phyloP scores from a whole-genome alignment of 2,329 filamentous ascomycete species.

The Aspergillus hiratsukae region DNA sequence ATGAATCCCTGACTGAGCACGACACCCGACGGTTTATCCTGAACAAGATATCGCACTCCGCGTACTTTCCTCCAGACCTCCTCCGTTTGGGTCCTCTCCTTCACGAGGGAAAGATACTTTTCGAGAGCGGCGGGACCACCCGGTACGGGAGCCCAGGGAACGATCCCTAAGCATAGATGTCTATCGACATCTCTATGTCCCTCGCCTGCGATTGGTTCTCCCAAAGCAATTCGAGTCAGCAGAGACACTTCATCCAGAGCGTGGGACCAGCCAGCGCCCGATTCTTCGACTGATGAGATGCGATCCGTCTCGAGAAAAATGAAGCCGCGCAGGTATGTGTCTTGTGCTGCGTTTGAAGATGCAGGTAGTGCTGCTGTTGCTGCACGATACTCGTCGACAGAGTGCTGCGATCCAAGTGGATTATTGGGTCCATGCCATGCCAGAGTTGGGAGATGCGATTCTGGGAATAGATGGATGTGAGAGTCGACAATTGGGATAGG shows the following conservation, averaged over 20 bases:
- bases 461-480: constrained; percentile 84
- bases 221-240: constrained; percentile 62
- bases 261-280: constrained; percentile 56
- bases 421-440: constrained; percentile 62
- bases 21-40: constrained; percentile 66
- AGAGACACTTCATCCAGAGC: constrained; percentile 70
- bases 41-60: constrained; percentile 78
- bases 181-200: constrained; percentile 53
- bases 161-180: constrained; percentile 60
- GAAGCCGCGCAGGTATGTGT: constrained; percentile 59
- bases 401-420: constrained; percentile 61
- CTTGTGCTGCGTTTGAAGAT: constrained; percentile 19
- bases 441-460: constrained; percentile 61
- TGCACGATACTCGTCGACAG: constrained; percentile 59
- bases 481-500: constrained; percentile 68
- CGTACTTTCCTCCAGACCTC: constrained; percentile 62
- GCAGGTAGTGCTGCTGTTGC: constrained; percentile 34
- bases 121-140: constrained; percentile 57
- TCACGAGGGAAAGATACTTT: constrained; percentile 60
- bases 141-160: constrained; percentile 83
- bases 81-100: constrained; percentile 53
- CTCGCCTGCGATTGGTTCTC: constrained; percentile 53
- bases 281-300: constrained; percentile 53
- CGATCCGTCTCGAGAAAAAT: constrained; percentile 82
- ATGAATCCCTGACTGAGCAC: constrained; percentile 63